phyloP scores from a whole-genome alignment of 768 basidiomycete species.

The Hortiboletus flavorubellus region DNA sequence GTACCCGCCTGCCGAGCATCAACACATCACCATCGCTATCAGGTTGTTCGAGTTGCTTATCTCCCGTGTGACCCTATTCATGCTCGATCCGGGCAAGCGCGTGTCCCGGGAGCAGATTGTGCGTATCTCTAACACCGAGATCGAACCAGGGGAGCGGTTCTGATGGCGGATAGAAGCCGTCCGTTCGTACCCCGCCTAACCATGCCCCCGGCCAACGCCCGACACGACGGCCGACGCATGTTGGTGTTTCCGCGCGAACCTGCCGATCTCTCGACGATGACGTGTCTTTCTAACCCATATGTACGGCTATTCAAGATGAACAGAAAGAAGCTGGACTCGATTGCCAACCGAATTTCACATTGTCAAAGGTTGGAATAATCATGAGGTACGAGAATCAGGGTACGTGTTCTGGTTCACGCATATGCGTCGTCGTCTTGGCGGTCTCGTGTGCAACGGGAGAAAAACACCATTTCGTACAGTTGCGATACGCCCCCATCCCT shows the following conservation, averaged over 20 bases:
- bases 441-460: no score
- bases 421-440: neutral
- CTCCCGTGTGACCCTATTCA: neutral
- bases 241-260: neutral
- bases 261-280: neutral
- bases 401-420: neutral
- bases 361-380: neutral
- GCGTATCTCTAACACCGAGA: neutral
- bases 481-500: neutral
- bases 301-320: neutral
- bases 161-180: neutral
- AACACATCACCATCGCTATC: neutral
- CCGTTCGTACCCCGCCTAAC: neutral
- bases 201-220: neutral
- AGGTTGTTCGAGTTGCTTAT: neutral
- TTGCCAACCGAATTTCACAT: slow-evolving; percentile 2
- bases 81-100: neutral
- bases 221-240: neutral
- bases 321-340: neutral
- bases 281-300: neutral
- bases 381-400: neutral
- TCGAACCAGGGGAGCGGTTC: neutral
- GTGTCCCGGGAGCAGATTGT: neutral
- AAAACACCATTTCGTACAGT: no score
- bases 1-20: neutral